Evolutionary conservation across 345 rosid genomes (phyloP), one percentile per base, ranked within the genome.

Genomic region (Sapria himalayana): DNA sequence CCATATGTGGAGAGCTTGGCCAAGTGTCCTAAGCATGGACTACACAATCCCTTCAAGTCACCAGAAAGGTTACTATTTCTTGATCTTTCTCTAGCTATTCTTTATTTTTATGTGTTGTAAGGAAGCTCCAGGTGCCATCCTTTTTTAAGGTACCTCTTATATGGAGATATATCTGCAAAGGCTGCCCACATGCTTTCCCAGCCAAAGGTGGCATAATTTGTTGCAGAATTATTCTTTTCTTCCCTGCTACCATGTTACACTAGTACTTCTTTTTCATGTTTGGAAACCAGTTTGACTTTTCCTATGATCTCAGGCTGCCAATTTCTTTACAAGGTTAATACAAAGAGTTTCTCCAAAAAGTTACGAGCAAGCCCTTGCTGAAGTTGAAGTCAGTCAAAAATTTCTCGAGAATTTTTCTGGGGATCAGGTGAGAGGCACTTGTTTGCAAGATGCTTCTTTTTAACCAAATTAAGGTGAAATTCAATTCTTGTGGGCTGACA

Each of bases 311-410:
- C 68, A 86, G 97, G 94, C 79, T 19, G 61, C 91, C 7, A 66
- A 78, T 54, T 89, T 82, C 69, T 89, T 89, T 47, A 50, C 91
- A 19, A 73, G 85, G 64, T 57, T 89, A 36, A 76, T 89, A 61
- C 94, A 89, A 48, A 72, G 98, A 58, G 98, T 89, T 42, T 54
- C 81, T 47, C 98, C 98, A 23, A 89, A 89, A 64, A 89, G 93
- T 69, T 89, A 82, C 42, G 76, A 79, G 52, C 98, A 89, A 67
- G 98, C 94, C 40, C 62, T 66, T 40, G 91, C 56, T 41, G 98
- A 89, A 66, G 98, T 89, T 59, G 56, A 50, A 29, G 93, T 89
- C 44, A 89, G 94, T 20, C 56, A 50, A 46, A 89, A 89, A 38
- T 89, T 89, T 48, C 66, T 89, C 15, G 93, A 82, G 62, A 89